Base-by-base conservation (phyloP, 257 asterid genomes). In the Leptodermis oblonga region DNA sequence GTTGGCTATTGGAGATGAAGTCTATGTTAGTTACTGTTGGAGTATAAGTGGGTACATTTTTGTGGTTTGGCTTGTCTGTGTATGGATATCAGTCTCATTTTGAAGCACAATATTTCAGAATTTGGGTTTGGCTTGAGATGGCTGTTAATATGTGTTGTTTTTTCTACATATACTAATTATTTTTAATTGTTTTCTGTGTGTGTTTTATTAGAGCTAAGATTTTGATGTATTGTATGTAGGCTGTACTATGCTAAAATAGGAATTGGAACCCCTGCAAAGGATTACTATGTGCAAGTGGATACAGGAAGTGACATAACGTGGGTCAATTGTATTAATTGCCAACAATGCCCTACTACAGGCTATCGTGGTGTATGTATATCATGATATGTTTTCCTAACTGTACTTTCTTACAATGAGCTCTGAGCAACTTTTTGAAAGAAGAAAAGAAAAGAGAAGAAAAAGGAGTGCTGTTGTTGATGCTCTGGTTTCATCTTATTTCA, bases 231-330 rank as follows among this genome's bases (percentile, higher is more conserved):
- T 37, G 65, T 25, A 14, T 83, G 76, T 84, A 94, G 99, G 87
- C 97, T 94, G 67, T 94, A 94, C 86, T 94, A 91, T 70, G 97
- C 99, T 70, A 87, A 82, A 84, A 87, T 94, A 62, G 97, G 96
- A 69, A 94, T 94, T 67, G 99, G 99, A 77, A 91, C 96, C 12
- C 99, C 99, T 53, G 77, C 99, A 33, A 84, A 86, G 82, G 97
- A 84, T 80, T 93, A 88, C 78, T 88, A 88, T 85, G 97, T 93
- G 78, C 99, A 93, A 86, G 97, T 93, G 66, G 99, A 93, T 82
- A 93, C 99, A 0, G 99, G 99, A 69, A 93, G 91, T 69, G 99
- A 91, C 79, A 88, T 94, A 75, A 91, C 90, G 79, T 94, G 99
- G 97, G 91, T 94, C 74, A 91, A 91, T 86, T 94, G 99, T 80